These are phyloP conservation scores for Phoma herbarum DNA, from an alignment of 2,329 filamentous ascomycete genomes.

Conservation along the genomic window DNA sequence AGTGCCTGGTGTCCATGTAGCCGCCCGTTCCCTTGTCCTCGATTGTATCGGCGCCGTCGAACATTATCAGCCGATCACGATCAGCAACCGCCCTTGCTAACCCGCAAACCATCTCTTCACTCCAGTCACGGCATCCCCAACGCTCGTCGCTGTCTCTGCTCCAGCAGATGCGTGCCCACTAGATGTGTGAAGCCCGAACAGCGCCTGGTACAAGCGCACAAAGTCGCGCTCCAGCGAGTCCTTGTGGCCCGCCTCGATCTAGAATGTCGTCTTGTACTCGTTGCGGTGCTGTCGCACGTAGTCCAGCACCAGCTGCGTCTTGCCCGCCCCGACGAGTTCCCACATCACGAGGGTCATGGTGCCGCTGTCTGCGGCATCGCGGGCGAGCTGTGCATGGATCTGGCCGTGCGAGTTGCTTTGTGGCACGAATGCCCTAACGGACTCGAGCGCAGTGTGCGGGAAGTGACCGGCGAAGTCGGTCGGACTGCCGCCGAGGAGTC, in stretches of 20 bases:
- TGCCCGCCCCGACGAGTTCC: constrained; percentile 34
- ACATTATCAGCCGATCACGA: too few relatives aligned
- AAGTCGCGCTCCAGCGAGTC: constrained; percentile 34
- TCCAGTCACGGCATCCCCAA: constrained; percentile 28
- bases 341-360: constrained; percentile 19
- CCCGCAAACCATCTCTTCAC: constrained; percentile 30
- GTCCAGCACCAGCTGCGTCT: too few relatives aligned
- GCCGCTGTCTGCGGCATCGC: constrained; percentile 7
- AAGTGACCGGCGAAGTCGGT: constrained; percentile 20
- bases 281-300: constrained; percentile 28
- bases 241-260: constrained; percentile 34
- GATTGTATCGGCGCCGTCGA: constrained; percentile 31
- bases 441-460: constrained; percentile 20
- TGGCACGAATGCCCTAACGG: constrained; percentile 18
- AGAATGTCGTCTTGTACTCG: constrained; percentile 32
- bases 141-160: constrained; percentile 10
- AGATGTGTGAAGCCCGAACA: constrained; percentile 25
- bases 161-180: neutral
- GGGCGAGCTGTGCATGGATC: constrained; percentile 17
- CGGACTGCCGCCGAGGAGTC: constrained; percentile 1
- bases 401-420: constrained; percentile 22
- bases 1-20: constrained; percentile 27
- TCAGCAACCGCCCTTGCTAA: constrained; percentile 22
- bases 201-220: constrained; percentile 25
- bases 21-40: constrained; percentile 20